These are phyloP conservation scores for Cladosporium sp. DNA, from an alignment of 2,329 filamentous ascomycete species.

Conservation along the genomic window DNA sequence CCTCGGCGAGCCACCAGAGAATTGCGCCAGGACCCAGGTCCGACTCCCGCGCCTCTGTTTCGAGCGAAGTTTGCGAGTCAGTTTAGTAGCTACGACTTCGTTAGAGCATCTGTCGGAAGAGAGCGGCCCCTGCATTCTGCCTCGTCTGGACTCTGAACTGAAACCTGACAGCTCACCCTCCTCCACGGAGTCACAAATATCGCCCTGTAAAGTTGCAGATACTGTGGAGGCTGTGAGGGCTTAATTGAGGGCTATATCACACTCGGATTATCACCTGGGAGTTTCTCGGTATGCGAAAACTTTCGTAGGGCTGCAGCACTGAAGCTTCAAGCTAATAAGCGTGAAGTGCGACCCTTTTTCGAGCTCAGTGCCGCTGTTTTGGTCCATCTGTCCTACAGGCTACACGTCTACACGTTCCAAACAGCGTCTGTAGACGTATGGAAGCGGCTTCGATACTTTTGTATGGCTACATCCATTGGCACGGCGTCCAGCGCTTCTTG, in stretches of 20 bases:
- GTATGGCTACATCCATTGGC: not conserved
- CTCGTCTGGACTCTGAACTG: not conserved
- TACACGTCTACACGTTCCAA: not conserved
- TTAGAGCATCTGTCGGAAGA: not conserved
- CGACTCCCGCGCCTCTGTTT: slow-evolving; percentile 10
- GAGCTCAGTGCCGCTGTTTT: not conserved
- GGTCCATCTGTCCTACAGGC: not conserved
- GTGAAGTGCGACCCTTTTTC: not conserved
- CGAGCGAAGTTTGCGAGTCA: not conserved
- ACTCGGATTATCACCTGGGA: not conserved
- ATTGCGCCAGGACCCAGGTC: not conserved
- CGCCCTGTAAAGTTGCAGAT: not conserved
- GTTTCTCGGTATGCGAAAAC: not conserved
- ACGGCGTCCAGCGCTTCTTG: not conserved
- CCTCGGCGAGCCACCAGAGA: not conserved
- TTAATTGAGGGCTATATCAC: slow-evolving; percentile 2
- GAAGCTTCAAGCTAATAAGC: not conserved
- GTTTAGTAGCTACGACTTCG: not conserved
- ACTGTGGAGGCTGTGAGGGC: not conserved
- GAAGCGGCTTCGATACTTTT: not conserved
- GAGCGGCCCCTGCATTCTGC: not conserved
- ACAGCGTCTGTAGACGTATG: not conserved
- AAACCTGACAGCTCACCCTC: slow-evolving; percentile 1
- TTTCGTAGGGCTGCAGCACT: not conserved
- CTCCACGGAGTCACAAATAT: no score